These are phyloP conservation scores for Colletotrichum sp. DNA, from an alignment of 2,329 filamentous ascomycete species.

Conservation along the genomic window DNA sequence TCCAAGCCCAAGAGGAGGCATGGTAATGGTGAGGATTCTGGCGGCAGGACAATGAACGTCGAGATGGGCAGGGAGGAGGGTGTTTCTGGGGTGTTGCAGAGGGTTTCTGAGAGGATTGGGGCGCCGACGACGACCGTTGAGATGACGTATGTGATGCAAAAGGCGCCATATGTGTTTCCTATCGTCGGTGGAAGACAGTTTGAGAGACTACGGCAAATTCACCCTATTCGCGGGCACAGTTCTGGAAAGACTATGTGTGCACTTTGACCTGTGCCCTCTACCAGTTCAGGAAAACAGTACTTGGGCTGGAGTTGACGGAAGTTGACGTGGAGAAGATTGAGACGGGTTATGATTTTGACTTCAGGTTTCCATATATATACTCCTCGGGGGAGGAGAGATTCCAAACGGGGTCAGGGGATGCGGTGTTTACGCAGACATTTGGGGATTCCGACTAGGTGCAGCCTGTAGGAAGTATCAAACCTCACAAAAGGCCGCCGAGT, in stretches of 20 bases:
- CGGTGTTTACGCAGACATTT: neutral
- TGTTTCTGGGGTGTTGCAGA: neutral
- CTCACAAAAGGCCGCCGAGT: neutral
- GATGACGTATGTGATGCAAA: conserved; percentile 65
- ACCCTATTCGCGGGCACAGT: too few species aligned
- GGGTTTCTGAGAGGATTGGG: neutral
- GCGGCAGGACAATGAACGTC: neutral
- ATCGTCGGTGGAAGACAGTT: conserved; percentile 65
- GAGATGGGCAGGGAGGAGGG: neutral
- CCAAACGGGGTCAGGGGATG: neutral
- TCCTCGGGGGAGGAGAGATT: neutral
- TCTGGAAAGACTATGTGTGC: conserved; percentile 4
- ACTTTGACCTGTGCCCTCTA: too few species aligned
- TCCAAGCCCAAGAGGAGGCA: neutral
- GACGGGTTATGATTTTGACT: conserved; percentile 53
- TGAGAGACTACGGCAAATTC: conserved; percentile 30
- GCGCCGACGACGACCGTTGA: conserved; percentile 36
- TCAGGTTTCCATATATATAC: conserved; percentile 54
- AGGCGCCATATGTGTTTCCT: conserved; percentile 65
- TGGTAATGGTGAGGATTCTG: neutral
- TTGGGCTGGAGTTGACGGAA: conserved; percentile 41
- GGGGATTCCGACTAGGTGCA: neutral
- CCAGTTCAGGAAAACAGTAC: too few species aligned
- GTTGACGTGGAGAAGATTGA: conserved; percentile 64
- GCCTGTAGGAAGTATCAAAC: neutral